Evolutionary conservation across 352 stramenopile species (phyloP).

Genomic region (Pythium rishiriense): DNA sequence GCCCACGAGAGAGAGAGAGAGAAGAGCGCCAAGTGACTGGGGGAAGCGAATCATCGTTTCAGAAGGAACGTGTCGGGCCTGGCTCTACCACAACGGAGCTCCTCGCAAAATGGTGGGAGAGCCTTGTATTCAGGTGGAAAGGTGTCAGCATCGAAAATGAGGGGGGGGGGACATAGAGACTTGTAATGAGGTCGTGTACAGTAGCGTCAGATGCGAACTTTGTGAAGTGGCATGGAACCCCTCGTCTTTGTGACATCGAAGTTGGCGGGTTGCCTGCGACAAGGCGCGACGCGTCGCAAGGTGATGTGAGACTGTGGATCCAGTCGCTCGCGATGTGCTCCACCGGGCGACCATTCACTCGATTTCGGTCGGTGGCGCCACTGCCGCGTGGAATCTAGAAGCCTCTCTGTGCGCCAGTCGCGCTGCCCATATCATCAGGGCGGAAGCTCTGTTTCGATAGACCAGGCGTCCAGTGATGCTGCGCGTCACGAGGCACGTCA

Average conservation of each 20-base stretch:
- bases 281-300: not conserved
- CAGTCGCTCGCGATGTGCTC: too few relatives aligned
- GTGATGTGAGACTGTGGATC: not conserved
- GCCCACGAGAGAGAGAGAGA: too few relatives aligned
- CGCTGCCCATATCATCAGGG: too few relatives aligned
- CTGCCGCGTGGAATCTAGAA: too few relatives aligned
- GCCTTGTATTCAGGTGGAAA: not conserved
- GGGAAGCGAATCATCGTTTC: slow-evolving; percentile 4
- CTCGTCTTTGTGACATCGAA: not conserved
- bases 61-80: slow-evolving; percentile 20
- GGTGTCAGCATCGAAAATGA: not conserved
- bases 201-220: not conserved
- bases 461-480: not conserved
- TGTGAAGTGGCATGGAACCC: not conserved
- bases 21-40: slow-evolving; percentile 2
- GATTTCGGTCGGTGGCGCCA: too few relatives aligned
- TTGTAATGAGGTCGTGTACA: slow-evolving; percentile 7
- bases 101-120: not conserved
- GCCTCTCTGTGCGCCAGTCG: too few relatives aligned
- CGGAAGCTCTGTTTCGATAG: too few relatives aligned
- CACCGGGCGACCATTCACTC: too few relatives aligned
- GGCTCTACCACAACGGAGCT: slow-evolving; percentile 6
- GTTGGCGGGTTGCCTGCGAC: not conserved
- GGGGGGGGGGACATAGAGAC: not conserved
- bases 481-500: not conserved